Evolutionary conservation across 139 green algal genomes (phyloP).

Genomic region (Chlorokybus atmophyticus): DNA sequence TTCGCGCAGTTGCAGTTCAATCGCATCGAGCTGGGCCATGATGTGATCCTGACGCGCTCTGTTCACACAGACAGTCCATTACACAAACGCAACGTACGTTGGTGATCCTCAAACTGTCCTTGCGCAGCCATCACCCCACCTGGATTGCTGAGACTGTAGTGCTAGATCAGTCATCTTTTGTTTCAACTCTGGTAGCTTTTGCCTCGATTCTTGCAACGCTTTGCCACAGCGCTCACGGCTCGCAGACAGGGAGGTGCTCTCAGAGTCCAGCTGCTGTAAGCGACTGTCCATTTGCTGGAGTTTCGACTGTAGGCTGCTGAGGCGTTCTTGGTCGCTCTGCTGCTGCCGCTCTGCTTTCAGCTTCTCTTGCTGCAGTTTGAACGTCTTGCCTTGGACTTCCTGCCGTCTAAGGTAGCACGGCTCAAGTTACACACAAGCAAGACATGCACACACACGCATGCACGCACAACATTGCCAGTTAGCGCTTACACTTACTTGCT

Average conservation of each 20-base stretch:
- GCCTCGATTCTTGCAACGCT: slow-evolving; percentile 14
- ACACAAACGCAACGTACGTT: too few relatives aligned
- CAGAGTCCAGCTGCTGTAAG: slow-evolving; percentile 8
- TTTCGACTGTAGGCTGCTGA: slow-evolving; percentile 24
- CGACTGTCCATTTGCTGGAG: slow-evolving; percentile 30
- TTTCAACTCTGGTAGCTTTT: slow-evolving; percentile 27
- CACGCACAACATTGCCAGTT: too few relatives aligned
- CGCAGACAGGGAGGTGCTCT: slow-evolving; percentile 8
- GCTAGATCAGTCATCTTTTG: too few relatives aligned
- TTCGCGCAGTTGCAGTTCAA: slow-evolving; percentile 51
- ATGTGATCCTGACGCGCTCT: slow-evolving; percentile 33
- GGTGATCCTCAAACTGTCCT: too few relatives aligned
- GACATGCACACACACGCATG: background rate
- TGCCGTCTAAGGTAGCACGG: slow-evolving; percentile 2
- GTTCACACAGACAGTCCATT: too few relatives aligned
- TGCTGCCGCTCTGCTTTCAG: slow-evolving; percentile 11
- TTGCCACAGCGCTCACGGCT: slow-evolving; percentile 5
- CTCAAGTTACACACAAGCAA: background rate
- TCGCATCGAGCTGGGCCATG: slow-evolving; percentile 39
- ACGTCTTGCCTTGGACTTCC: slow-evolving; percentile 32
- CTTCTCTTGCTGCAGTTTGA: slow-evolving; percentile 30
- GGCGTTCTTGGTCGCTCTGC: slow-evolving; percentile 38
- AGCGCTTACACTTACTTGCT: slow-evolving; percentile 14
- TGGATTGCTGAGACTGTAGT: too few relatives aligned
- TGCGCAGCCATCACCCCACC: too few relatives aligned